Conservation (phyloP, 2,329 filamentous ascomycete genomes). For the Clarireedia monteithiana region DNA sequence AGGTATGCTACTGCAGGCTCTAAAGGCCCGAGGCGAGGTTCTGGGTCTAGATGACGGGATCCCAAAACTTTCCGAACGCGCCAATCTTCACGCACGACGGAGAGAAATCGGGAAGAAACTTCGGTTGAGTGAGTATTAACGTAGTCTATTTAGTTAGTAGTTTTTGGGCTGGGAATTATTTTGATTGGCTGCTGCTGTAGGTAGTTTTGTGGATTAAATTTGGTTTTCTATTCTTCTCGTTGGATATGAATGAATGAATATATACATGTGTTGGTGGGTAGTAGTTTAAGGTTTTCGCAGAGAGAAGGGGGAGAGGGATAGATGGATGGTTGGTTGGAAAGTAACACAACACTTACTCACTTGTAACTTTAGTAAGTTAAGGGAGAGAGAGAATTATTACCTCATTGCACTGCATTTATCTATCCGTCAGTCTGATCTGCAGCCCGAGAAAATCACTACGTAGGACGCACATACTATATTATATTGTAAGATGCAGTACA, state of each 20-base stretch:
- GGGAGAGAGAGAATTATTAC: too few relatives aligned
- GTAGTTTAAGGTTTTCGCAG: too few relatives aligned
- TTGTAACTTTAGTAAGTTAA: too few relatives aligned
- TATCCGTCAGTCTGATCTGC: too few relatives aligned
- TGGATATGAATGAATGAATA: background rate
- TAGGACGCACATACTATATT: too few relatives aligned
- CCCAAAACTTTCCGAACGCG: conserved; percentile 49
- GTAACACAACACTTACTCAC: too few relatives aligned
- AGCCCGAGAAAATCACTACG: too few relatives aligned
- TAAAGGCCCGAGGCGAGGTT: conserved; percentile 61
- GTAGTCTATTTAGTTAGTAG: background rate
- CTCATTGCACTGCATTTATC: too few relatives aligned
- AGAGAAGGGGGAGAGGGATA: too few relatives aligned
- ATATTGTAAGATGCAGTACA: too few relatives aligned
- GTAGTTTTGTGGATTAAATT: background rate
- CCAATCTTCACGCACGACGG: conserved; percentile 49
- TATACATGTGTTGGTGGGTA: too few relatives aligned
- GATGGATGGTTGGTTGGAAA: too few relatives aligned
- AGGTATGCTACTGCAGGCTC: conserved; percentile 83
- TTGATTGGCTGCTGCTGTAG: background rate
- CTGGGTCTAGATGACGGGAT: conserved; percentile 38
- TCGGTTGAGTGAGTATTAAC: conserved; percentile 55
- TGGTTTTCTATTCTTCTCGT: background rate
- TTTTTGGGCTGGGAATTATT: background rate
- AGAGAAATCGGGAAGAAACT: conserved; percentile 70